A percentile compares a stretch with the other conserved stretches of the same genome.
Conservation (phyloP, 192 early-diverging fungal species). For the Coemansia sp. region DNA sequence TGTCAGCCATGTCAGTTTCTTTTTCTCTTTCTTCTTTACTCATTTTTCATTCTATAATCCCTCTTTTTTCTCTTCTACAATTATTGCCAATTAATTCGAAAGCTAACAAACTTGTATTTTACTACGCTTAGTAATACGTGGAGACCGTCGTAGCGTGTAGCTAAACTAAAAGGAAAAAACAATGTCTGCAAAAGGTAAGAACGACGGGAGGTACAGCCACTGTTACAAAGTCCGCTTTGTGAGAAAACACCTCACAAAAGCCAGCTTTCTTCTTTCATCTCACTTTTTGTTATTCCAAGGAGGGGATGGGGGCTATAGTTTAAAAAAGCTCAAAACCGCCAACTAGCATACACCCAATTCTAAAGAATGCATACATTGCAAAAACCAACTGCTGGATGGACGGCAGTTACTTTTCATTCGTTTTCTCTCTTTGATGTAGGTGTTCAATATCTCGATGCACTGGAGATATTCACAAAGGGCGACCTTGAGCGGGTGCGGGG, state of each 20-base stretch:
- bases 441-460: conserved; percentile 46
- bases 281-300: no score
- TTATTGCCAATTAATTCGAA: neutral
- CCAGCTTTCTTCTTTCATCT: no score
- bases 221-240: neutral
- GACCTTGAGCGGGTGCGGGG: conserved; percentile 30
- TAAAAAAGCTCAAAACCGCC: neutral
- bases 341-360: neutral
- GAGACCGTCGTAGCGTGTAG: no score
- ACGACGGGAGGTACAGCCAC: neutral
- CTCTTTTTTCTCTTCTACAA: neutral
- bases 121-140: no score
- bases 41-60: neutral
- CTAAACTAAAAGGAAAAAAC: no score
- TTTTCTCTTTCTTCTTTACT: neutral
- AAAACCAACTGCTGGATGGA: no score
- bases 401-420: neutral
- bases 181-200: neutral
- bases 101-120: neutral
- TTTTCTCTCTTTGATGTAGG: conserved; percentile 1
- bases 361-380: neutral
- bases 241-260: no score
- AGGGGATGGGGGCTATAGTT: no score
- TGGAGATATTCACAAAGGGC: conserved; percentile 50
- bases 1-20: no score